phyloP scores from a whole-genome alignment of 2,329 filamentous ascomycete species.

The Colletotrichum sp. region DNA sequence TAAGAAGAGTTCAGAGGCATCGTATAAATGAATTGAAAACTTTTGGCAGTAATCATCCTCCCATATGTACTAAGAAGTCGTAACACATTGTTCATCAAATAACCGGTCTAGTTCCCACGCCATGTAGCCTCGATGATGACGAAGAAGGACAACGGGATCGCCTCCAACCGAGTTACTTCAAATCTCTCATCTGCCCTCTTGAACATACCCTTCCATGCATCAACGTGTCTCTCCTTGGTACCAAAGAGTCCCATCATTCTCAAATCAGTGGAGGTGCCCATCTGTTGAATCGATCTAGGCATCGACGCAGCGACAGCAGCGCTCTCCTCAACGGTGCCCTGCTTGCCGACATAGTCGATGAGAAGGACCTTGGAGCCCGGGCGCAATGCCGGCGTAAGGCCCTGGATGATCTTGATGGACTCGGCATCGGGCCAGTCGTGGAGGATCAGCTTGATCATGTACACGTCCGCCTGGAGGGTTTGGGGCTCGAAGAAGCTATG shows the following conservation, averaged over 20 bases:
- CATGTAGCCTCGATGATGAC: conserved; percentile 42
- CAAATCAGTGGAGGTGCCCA: conserved; percentile 50
- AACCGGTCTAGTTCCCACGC: conserved; percentile 25
- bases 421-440: conserved; percentile 60
- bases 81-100: neutral
- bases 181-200: conserved; percentile 50
- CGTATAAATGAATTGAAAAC: neutral
- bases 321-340: conserved; percentile 26
- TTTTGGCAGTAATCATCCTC: neutral
- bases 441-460: conserved; percentile 58
- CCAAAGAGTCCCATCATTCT: conserved; percentile 57
- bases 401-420: conserved; percentile 42
- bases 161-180: conserved; percentile 40
- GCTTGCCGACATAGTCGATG: conserved; percentile 43
- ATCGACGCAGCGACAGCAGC: conserved; percentile 26
- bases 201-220: conserved; percentile 52
- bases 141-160: conserved; percentile 40
- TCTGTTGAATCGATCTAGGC: conserved; percentile 41
- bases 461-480: conserved; percentile 48
- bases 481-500: conserved; percentile 46
- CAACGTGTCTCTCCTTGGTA: conserved; percentile 48
- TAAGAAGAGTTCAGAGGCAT: neutral
- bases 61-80: neutral
- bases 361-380: conserved; percentile 44
- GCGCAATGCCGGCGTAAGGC: conserved; percentile 48